These are phyloP conservation scores for Reutealis trisperma DNA, from an alignment of 345 rosid genomes.

Conservation along the genomic window DNA sequence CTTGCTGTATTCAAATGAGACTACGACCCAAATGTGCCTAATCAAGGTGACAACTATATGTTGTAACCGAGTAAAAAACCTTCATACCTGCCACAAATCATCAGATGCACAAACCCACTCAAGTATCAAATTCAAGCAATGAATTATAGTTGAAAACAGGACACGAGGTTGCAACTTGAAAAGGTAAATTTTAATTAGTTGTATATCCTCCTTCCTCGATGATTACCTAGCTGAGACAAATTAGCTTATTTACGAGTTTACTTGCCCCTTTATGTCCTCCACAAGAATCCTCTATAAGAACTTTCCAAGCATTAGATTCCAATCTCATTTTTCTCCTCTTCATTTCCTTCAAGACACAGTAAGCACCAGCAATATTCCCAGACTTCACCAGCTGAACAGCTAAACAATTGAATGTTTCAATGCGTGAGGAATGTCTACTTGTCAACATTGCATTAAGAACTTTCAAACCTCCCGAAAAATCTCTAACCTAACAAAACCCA, in stretches of 20 bases:
- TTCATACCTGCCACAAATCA: background rate
- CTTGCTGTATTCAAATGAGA: background rate
- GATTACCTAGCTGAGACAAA: background rate
- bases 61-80: background rate
- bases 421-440: slow-evolving; percentile 61
- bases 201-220: background rate
- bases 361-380: slow-evolving; percentile 60
- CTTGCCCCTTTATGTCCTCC: slow-evolving; percentile 27
- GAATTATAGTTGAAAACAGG: slow-evolving; percentile 2
- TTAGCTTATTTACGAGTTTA: slow-evolving; percentile 49
- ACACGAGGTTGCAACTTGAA: background rate
- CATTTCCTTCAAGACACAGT: slow-evolving; percentile 75
- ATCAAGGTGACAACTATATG: background rate
- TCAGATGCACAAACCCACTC: background rate
- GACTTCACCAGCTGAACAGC: slow-evolving; percentile 50
- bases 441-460: slow-evolving; percentile 69
- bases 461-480: slow-evolving; percentile 72
- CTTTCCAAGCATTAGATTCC: slow-evolving; percentile 55
- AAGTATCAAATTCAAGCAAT: background rate
- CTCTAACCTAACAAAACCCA: slow-evolving; percentile 59
- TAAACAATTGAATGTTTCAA: slow-evolving; percentile 51
- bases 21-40: background rate
- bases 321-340: slow-evolving; percentile 57
- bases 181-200: too few species aligned
- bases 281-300: slow-evolving; percentile 45